A percentile compares a stretch with the other conserved stretches of the same genome.
phyloP scores from a whole-genome alignment of 2,329 filamentous ascomycete genomes.

The Fusarium nisikadoi region DNA sequence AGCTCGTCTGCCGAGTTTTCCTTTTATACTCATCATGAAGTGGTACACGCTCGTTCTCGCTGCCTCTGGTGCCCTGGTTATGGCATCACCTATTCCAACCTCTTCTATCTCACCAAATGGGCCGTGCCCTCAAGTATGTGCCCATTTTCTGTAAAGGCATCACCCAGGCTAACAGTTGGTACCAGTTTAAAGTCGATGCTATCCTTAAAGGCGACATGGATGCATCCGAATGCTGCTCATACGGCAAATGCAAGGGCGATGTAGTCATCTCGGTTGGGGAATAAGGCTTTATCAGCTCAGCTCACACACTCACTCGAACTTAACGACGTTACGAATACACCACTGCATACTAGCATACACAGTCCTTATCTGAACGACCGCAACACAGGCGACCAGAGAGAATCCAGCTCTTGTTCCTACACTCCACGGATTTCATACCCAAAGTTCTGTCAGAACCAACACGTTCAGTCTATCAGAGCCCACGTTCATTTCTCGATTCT shows the following conservation, averaged over 20 bases:
- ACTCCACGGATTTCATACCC: background rate
- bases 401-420: background rate
- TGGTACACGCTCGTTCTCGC: slow-evolving; percentile 33
- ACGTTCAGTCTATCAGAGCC: background rate
- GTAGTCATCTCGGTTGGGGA: slow-evolving; percentile 59
- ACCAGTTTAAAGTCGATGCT: slow-evolving; percentile 50
- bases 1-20: background rate
- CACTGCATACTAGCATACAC: background rate
- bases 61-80: slow-evolving; percentile 20
- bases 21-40: slow-evolving; percentile 33
- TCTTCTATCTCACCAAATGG: slow-evolving; percentile 48
- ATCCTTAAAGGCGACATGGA: slow-evolving; percentile 61
- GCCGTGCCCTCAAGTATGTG: slow-evolving; percentile 50
- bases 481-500: background rate
- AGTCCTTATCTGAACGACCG: background rate
- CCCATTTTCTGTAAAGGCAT: background rate
- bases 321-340: slow-evolving; percentile 39
- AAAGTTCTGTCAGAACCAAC: background rate
- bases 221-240: slow-evolving; percentile 64
- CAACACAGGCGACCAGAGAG: background rate
- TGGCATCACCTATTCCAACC: slow-evolving; percentile 28
- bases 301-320: slow-evolving; percentile 1
- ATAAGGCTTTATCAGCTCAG: slow-evolving; percentile 15
- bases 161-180: slow-evolving; percentile 4
- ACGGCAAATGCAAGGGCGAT: slow-evolving; percentile 62